Evolutionary conservation across 2,329 filamentous ascomycete genomes (phyloP).

Genomic region (Alternaria alternata): DNA sequence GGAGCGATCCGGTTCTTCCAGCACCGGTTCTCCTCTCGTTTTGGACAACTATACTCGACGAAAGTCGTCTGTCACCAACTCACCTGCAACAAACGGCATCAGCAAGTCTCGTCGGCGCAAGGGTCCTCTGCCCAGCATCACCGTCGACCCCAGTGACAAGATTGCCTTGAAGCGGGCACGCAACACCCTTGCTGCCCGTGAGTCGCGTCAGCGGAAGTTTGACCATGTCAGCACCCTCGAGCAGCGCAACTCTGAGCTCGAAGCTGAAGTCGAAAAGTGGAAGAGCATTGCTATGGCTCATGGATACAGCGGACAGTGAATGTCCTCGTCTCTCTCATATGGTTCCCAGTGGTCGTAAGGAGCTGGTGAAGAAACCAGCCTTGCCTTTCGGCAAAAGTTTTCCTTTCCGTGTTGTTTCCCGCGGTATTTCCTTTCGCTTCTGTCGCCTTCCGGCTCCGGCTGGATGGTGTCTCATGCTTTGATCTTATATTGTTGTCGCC

Average conservation of each 20-base stretch:
- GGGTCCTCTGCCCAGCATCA: conserved; percentile 81
- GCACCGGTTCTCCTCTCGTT: conserved; percentile 48
- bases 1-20: conserved; percentile 47
- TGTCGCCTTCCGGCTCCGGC: conserved; percentile 11
- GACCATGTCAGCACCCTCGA: conserved; percentile 78
- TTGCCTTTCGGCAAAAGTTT: conserved; percentile 39
- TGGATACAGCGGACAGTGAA: conserved; percentile 49
- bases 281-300: conserved; percentile 51
- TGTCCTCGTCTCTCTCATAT: conserved; percentile 37
- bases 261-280: conserved; percentile 58
- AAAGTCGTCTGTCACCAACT: conserved; percentile 54
- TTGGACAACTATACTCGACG: conserved; percentile 49
- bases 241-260: conserved; percentile 73
- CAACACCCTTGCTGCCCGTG: conserved; percentile 92
- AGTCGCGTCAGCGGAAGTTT: conserved; percentile 88
- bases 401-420: conserved; percentile 24
- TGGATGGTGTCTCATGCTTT: conserved; percentile 21
- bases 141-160: conserved; percentile 76
- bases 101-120: conserved; percentile 74
- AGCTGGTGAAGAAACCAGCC: conserved; percentile 49
- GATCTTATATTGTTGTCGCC: conserved; percentile 29
- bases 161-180: conserved; percentile 91
- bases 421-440: conserved; percentile 13
- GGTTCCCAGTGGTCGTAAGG: conserved; percentile 42
- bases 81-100: conserved; percentile 72